A percentile compares a stretch with the other conserved stretches of the same genome.
Conservation (phyloP, 108 stramenopile genomes). For the Asterionellopsis glacialis region DNA sequence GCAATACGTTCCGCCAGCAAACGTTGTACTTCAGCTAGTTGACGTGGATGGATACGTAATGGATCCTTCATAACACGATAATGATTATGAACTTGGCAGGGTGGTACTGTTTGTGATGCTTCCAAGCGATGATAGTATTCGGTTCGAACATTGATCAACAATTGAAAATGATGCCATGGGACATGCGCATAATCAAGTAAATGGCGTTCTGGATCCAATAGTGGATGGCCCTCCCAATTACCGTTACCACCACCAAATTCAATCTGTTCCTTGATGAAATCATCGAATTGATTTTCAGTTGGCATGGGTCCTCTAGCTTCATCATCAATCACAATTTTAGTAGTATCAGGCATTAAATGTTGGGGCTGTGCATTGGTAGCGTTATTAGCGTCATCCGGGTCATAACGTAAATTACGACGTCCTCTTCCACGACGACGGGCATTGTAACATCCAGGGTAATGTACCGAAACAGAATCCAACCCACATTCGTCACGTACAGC, state of each 20-base stretch:
- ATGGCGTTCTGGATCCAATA: constrained; percentile 7
- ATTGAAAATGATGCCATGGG: background rate
- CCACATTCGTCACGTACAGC: constrained; percentile 31
- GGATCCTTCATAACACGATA: constrained; percentile 40
- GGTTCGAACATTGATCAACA: constrained; percentile 16
- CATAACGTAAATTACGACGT: background rate
- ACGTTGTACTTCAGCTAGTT: constrained; percentile 25
- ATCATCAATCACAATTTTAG: background rate
- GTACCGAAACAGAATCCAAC: background rate
- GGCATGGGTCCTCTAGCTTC: background rate
- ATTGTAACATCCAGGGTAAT: constrained; percentile 12
- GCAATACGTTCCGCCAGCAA: constrained; percentile 33
- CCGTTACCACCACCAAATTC: too few relatives aligned
- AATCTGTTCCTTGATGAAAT: background rate
- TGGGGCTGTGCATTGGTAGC: background rate
- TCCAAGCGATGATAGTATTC: constrained; percentile 13
- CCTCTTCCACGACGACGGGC: background rate
- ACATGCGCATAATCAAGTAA: constrained; percentile 20
- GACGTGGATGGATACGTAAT: constrained; percentile 24
- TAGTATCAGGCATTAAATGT: background rate
- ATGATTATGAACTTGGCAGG: constrained; percentile 32
- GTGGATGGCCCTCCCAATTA: too few relatives aligned
- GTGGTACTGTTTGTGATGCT: constrained; percentile 30
- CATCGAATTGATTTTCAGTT: background rate
- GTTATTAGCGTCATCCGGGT: background rate